Base-by-base conservation (phyloP, 345 rosid genomes). In the Linum tenue region DNA sequence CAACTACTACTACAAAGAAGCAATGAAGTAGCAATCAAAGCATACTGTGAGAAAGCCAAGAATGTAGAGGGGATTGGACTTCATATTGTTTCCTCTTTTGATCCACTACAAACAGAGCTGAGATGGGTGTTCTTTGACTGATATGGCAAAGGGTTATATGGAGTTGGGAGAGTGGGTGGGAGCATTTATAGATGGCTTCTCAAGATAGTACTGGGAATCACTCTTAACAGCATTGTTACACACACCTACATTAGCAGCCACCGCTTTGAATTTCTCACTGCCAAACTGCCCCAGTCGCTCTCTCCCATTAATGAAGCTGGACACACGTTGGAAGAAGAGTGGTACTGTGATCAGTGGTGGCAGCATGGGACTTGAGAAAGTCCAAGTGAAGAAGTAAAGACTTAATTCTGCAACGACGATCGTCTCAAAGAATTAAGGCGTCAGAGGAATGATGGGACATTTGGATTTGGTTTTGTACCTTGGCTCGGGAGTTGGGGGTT, bases 21-120 rank as follows among this genome's bases (percentile, higher is more conserved):
- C 17, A 36, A 5, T 5, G 17, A 59, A n/a, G 3, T 8, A 56
- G 9, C 35, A n/a, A 37, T 17, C n/a, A 50, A 64, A 70, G 48
- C 78, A 53, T 66, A 75, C 83, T n/a, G 73, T 16, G 37, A 86
- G 70, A 37, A 73, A 69, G 56, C 71, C 76, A 39, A 84, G 77
- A 40, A 73, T 43, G 5, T 36, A 63, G n/a, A 61, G 61, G 59
- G 73, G 64, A 43, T 14, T 74, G 57, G 72, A 68, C 76, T 60
- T 77, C 86, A 83, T 83, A 3, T 31, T 10, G 12, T 81, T 39
- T 37, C 35, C n/a, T 51, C 16, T 53, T 16, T 16, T 10, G 44
- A 11, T 39, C 50, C 43, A 22, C 31, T 22, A 22, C 31, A 22
- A 22, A 22, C 31, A 22, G 31, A 22, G 0, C 7, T 39, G 41